These are phyloP conservation scores for Mortierella sp. DNA, from an alignment of 371 early-diverging fungal genomes.

Conservation along the genomic window DNA sequence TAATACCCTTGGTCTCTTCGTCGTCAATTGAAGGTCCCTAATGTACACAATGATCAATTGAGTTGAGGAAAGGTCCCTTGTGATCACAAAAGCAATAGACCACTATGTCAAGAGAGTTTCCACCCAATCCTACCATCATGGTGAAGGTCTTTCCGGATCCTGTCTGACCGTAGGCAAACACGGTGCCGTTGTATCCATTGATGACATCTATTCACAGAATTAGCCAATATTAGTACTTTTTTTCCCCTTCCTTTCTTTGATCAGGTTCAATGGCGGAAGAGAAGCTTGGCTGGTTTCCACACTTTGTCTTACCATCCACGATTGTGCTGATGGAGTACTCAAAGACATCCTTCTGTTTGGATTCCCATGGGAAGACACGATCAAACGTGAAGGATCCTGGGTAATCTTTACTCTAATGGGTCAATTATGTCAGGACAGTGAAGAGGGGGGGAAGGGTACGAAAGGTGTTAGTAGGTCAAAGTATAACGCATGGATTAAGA, in stretches of 20 bases:
- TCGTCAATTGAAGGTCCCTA: constrained; percentile 94
- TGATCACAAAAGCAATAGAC: no score
- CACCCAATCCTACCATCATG: constrained; percentile 95
- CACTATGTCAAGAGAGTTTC: no score
- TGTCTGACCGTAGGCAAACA: constrained; percentile 99
- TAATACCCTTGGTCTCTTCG: constrained; percentile 90
- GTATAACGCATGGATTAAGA: constrained; percentile 5
- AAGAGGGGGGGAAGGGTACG: no score
- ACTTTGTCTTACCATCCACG: constrained; percentile 79
- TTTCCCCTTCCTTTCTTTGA: not conserved
- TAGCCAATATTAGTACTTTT: constrained; percentile 3
- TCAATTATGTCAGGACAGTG: constrained; percentile 3
- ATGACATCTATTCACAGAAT: constrained; percentile 64
- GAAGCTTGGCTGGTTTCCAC: not conserved
- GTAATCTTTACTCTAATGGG: constrained; percentile 82
- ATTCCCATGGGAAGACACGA: constrained; percentile 84
- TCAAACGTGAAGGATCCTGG: constrained; percentile 90
- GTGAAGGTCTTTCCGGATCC: constrained; percentile 99
- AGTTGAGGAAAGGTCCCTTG: no score
- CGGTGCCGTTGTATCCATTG: constrained; percentile 95
- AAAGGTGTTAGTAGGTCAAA: no score
- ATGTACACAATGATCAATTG: constrained; percentile 40
- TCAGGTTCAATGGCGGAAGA: not conserved
- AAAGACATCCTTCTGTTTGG: constrained; percentile 87
- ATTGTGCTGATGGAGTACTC: constrained; percentile 90